A percentile compares a stretch with the other conserved stretches of the same genome.
Conservation (phyloP, 768 basidiomycete genomes). For the Kwoniella europaea region DNA sequence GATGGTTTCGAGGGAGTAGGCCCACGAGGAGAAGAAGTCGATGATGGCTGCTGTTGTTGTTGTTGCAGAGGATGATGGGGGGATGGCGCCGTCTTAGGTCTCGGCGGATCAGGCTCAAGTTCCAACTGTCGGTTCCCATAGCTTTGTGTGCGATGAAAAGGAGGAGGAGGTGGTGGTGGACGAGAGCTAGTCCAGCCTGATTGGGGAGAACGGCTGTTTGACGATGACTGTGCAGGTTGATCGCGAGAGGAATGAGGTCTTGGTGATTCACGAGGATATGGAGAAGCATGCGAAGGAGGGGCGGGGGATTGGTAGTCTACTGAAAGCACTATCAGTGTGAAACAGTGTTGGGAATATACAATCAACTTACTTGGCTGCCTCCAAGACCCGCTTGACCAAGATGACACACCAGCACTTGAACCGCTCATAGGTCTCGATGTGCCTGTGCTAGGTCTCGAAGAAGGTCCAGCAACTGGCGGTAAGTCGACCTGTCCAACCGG, state of each 20-base stretch:
- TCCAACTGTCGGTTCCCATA: slow-evolving; percentile 6
- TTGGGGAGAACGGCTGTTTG: slow-evolving; percentile 61
- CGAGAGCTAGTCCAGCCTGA: slow-evolving; percentile 17
- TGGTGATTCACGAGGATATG: slow-evolving; percentile 9
- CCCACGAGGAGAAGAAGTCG: neutral
- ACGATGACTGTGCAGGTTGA: slow-evolving; percentile 24
- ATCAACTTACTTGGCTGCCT: slow-evolving; percentile 12
- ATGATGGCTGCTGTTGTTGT: neutral
- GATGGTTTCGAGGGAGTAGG: neutral
- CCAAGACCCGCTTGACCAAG: slow-evolving; percentile 22
- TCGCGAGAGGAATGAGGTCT: neutral
- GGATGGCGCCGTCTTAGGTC: slow-evolving; percentile 25
- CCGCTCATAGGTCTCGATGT: slow-evolving; percentile 21
- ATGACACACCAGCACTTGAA: slow-evolving; percentile 19
- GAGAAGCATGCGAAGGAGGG: neutral
- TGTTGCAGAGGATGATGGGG: slow-evolving; percentile 6
- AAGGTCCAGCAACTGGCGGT: slow-evolving; percentile 10
- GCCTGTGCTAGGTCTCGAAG: slow-evolving; percentile 23
- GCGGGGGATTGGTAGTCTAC: slow-evolving; percentile 8
- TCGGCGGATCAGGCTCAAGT: slow-evolving; percentile 22
- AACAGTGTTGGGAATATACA: neutral
- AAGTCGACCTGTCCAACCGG: neutral
- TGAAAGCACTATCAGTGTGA: neutral
- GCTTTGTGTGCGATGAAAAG: slow-evolving; percentile 20
- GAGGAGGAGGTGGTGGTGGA: slow-evolving; percentile 16